phyloP scores from a whole-genome alignment of 75 land plant genomes.

The Pinus albicaulis region DNA sequence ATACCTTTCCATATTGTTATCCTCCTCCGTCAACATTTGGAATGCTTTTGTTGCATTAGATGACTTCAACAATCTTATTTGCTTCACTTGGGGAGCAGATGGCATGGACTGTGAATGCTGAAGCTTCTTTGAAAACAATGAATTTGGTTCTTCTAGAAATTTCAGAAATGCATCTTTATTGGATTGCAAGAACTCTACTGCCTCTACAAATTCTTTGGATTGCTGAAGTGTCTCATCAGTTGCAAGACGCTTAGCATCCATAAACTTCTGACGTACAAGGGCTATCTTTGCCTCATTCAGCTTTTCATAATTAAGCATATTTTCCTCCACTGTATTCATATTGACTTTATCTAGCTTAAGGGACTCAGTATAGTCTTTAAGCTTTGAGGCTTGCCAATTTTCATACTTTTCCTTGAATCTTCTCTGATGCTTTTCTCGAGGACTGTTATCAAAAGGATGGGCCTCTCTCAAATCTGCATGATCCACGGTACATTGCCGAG shows the following conservation, averaged over 20 bases:
- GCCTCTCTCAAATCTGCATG: neutral
- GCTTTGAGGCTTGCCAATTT: slow-evolving; percentile 33
- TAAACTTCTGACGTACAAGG: slow-evolving; percentile 60
- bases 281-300: slow-evolving; percentile 52
- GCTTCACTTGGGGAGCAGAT: slow-evolving; percentile 40
- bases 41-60: slow-evolving; percentile 27
- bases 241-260: slow-evolving; percentile 56
- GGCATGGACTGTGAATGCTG: slow-evolving; percentile 22
- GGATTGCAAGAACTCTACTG: slow-evolving; percentile 78
- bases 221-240: slow-evolving; percentile 63
- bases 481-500: neutral
- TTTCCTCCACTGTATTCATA: slow-evolving; percentile 8
- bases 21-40: slow-evolving; percentile 15
- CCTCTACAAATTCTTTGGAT: slow-evolving; percentile 85
- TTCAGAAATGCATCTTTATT: slow-evolving; percentile 77
- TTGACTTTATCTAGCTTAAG: slow-evolving; percentile 23
- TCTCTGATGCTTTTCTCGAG: slow-evolving; percentile 7
- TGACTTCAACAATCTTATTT: slow-evolving; percentile 63
- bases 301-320: slow-evolving; percentile 20
- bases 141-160: slow-evolving; percentile 80
- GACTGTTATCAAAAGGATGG: neutral
- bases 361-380: slow-evolving; percentile 7
- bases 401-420: slow-evolving; percentile 47
- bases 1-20: slow-evolving; percentile 8
- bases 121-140: slow-evolving; percentile 45